Evolutionary conservation across 73 alveolate species (phyloP).

Genomic region (Tetrahymena elliotti): DNA sequence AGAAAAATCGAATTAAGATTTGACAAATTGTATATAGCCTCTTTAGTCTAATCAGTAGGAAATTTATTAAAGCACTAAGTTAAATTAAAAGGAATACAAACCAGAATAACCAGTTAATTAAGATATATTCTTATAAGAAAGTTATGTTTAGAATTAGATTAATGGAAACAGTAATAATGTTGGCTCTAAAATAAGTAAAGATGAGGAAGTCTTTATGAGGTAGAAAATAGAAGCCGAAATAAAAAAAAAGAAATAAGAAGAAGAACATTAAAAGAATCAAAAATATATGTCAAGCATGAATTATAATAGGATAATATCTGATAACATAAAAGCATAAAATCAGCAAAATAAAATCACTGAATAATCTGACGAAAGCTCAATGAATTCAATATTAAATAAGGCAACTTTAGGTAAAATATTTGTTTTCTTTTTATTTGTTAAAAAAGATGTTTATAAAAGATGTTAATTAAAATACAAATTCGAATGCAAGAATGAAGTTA

Average conservation of each 20-base stretch:
- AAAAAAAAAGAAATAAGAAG: neutral
- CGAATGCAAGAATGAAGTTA: neutral
- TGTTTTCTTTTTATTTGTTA: no score
- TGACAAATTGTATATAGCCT: neutral
- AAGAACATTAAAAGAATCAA: neutral
- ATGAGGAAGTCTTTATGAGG: neutral
- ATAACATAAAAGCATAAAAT: neutral
- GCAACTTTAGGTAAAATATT: neutral
- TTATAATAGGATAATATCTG: neutral
- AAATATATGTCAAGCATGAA: neutral
- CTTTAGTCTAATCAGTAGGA: neutral
- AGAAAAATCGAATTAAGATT: neutral
- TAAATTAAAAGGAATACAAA: no score
- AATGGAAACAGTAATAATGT: neutral
- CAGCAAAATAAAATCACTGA: neutral
- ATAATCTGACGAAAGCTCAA: neutral
- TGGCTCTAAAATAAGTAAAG: neutral
- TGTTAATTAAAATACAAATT: neutral
- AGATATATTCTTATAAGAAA: neutral
- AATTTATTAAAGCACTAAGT: neutral
- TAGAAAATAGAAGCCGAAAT: neutral
- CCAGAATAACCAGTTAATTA: neutral
- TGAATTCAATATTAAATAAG: neutral
- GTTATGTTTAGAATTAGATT: neutral
- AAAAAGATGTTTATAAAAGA: no score